phyloP scores from a whole-genome alignment of 1,284 basidiomycete species.

The Phellopilus nigrolimitatus region DNA sequence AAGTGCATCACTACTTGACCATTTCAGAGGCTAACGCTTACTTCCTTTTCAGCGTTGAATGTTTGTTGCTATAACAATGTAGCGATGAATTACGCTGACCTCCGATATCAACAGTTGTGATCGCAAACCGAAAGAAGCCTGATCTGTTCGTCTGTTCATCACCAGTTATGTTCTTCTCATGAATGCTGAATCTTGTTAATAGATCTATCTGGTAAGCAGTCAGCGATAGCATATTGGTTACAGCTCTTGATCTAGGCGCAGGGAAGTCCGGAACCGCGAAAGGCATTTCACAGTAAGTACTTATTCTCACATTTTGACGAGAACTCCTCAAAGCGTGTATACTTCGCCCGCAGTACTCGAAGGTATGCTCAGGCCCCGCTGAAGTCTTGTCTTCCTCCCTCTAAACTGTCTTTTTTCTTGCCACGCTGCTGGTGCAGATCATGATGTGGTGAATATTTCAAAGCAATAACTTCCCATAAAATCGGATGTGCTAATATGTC shows the following conservation, averaged over 20 bases:
- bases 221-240: background rate
- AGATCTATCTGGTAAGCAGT: conserved; percentile 68
- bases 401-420: background rate
- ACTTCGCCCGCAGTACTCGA: conserved; percentile 62
- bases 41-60: conserved; percentile 52
- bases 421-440: conserved; percentile 44
- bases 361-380: conserved; percentile 45
- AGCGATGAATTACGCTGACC: background rate
- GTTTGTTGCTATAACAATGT: conserved; percentile 34
- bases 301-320: background rate
- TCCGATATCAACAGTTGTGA: conserved; percentile 47
- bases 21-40: background rate
- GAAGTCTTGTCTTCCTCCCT: no score
- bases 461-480: no score
- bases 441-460: conserved; percentile 71
- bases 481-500: conserved; percentile 16
- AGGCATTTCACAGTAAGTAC: conserved; percentile 74
- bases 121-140: conserved; percentile 56
- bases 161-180: background rate
- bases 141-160: conserved; percentile 59
- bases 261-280: conserved; percentile 81
- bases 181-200: conserved; percentile 28
- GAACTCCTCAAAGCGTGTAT: background rate
- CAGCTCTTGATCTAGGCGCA: conserved; percentile 28
- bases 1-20: conserved; percentile 28